Evolutionary conservation across 1,284 basidiomycete genomes (phyloP), one percentile per base, ranked within the genome.

Genomic region (Ustanciosporium gigantosporum): DNA sequence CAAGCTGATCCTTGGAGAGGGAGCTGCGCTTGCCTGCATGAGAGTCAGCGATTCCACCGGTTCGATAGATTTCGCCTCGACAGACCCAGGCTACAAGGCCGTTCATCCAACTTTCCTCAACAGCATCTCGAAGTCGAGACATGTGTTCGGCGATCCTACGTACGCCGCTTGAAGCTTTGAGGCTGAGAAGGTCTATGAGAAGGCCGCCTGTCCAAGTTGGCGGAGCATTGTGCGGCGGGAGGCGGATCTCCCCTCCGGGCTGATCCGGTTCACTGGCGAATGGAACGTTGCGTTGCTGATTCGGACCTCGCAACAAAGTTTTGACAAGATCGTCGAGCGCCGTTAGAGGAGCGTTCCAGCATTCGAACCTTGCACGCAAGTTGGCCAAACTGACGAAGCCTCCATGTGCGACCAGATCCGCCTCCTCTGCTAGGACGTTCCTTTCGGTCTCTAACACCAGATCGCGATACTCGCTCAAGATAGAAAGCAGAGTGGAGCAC

Each of bases 61-160:
- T 43, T 3, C 49, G 47, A 29, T 56, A 46, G 31, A 62, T 64
- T 36, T 62, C 53, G 5, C 68, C 68, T 14, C 50, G 29, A 38
- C 64, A 66, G 13, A 70, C 43, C 68, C 68, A 70, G 4, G 51
- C 59, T 15, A 46, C 32, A 22, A 70, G 58, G 21, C 55, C 47
- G 19, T 41, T 41, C 50, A 56, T 64, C 60, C 65, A 70, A 46
- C 60, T 70, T 17, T 65, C 38, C 29, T 70, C 58, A 2, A 67
- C 67, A 0, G 60, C 56, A 13, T 29, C 51, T 21, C 52, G 51
- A 14, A 70, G 35, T 14, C 47, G 46, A 11, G 43, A 24, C 65
- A 70, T 65, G 32, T 52, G 45, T 2, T 31, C 31, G 2, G 56
- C 46, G 23, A 68, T 61, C 5, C 50, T 31, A 17, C 46, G 45